Percentiles rank a stretch among this genome's conserved stretches.
Evolutionary conservation across 2,329 filamentous ascomycete species (phyloP).

Genomic region (Talaromyces sp.): DNA sequence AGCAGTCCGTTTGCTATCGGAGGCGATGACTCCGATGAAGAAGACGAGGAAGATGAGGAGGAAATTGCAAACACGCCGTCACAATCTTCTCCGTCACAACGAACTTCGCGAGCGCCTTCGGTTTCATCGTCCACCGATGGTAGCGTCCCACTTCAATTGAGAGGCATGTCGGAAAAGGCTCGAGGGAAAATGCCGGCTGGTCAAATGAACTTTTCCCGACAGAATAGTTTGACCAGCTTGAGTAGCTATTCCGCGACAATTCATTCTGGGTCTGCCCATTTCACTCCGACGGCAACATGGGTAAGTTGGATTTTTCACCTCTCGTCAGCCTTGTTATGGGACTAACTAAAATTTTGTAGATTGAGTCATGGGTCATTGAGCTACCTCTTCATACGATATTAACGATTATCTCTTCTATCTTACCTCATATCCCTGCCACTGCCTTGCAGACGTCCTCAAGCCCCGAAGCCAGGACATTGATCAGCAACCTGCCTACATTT

Average conservation of each 20-base stretch:
- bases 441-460: slow-evolving; percentile 37
- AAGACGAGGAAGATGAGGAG: not conserved
- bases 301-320: slow-evolving; percentile 31
- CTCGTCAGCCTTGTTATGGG: not conserved
- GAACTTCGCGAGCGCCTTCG: slow-evolving; percentile 59
- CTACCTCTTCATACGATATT: slow-evolving; percentile 82
- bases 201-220: slow-evolving; percentile 73
- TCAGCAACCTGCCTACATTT: slow-evolving; percentile 38
- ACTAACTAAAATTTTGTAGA: slow-evolving; percentile 42
- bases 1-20: slow-evolving; percentile 82
- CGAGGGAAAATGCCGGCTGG: slow-evolving; percentile 91
- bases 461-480: slow-evolving; percentile 35
- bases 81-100: slow-evolving; percentile 50
- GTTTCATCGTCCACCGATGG: slow-evolving; percentile 65
- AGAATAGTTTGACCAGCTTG: slow-evolving; percentile 82
- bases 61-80: slow-evolving; percentile 53
- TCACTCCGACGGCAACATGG: slow-evolving; percentile 75
- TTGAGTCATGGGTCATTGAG: slow-evolving; percentile 90
- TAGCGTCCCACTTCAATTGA: slow-evolving; percentile 71
- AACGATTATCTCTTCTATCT: slow-evolving; percentile 61
- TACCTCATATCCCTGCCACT: slow-evolving; percentile 44
- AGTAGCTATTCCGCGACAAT: slow-evolving; percentile 57
- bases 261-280: slow-evolving; percentile 49
- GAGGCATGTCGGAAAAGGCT: slow-evolving; percentile 96
- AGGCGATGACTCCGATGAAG: slow-evolving; percentile 63